phyloP scores from a whole-genome alignment of 208 protist genomes.

The Trichomonas vaginalis region DNA sequence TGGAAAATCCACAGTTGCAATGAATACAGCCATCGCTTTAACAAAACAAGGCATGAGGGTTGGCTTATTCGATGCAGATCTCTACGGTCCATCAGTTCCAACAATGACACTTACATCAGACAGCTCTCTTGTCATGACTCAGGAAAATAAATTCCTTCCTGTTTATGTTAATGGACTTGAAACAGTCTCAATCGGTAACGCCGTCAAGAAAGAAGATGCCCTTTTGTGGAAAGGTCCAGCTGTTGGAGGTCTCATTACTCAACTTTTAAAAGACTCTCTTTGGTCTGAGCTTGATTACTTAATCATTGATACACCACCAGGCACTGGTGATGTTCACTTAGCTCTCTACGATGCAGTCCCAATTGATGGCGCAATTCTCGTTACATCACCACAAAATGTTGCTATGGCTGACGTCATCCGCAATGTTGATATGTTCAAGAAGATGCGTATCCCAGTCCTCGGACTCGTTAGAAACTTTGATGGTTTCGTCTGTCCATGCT shows the following conservation, averaged over 20 bases:
- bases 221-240: conserved; percentile 31
- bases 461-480: conserved; percentile 23
- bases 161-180: conserved; percentile 1
- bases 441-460: conserved; percentile 22
- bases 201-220: background rate
- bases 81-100: conserved; percentile 37
- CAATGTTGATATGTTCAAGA: conserved; percentile 34
- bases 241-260: background rate
- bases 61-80: conserved; percentile 37
- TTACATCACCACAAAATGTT: conserved; percentile 37
- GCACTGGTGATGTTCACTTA: conserved; percentile 42
- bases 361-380: conserved; percentile 27
- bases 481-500: background rate
- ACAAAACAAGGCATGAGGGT: conserved; percentile 17
- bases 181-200: conserved; percentile 35
- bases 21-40: conserved; percentile 29
- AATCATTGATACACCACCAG: conserved; percentile 43
- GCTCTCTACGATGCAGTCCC: conserved; percentile 26
- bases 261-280: conserved; percentile 23
- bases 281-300: conserved; percentile 45
- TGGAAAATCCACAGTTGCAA: conserved; percentile 40
- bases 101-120: conserved; percentile 24
- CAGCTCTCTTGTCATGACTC: background rate
- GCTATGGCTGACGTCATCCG: conserved; percentile 33
- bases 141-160: conserved; percentile 7